Conservation (phyloP, 106 monocot species). For the Posidonia australis region DNA sequence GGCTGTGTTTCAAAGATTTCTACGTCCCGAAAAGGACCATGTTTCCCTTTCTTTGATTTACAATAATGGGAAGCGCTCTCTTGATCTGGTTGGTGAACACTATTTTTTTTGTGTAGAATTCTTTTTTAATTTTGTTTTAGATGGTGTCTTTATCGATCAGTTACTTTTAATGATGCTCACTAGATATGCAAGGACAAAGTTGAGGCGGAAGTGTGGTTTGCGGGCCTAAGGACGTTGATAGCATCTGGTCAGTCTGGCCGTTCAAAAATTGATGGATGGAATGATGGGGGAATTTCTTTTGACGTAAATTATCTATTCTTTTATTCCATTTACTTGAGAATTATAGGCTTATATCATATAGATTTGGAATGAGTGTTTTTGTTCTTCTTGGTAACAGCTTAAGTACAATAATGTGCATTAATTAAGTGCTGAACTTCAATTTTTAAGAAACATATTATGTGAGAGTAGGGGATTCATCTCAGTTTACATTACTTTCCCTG, state of each 20-base stretch:
- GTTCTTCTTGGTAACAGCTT: background rate
- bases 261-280: conserved; percentile 77
- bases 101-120: background rate
- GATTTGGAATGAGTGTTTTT: background rate
- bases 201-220: conserved; percentile 81
- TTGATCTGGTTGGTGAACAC: conserved; percentile 58
- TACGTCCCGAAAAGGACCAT: conserved; percentile 62
- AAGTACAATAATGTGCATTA: background rate
- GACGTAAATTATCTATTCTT: conserved; percentile 32
- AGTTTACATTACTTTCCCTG: no score
- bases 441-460: no score
- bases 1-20: conserved; percentile 76
- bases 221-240: conserved; percentile 54
- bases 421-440: no score
- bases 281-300: conserved; percentile 29
- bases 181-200: conserved; percentile 93
- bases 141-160: background rate
- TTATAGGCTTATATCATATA: background rate
- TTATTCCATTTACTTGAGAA: background rate
- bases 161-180: no score
- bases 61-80: conserved; percentile 60
- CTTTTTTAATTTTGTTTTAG: conserved; percentile 4
- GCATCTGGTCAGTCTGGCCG: conserved; percentile 48
- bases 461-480: no score
- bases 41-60: conserved; percentile 81